Evolutionary conservation across 1,139 yeast species (phyloP), one percentile per base, ranked within the genome.

Genomic region (Debaryomycetaceae sp.): DNA sequence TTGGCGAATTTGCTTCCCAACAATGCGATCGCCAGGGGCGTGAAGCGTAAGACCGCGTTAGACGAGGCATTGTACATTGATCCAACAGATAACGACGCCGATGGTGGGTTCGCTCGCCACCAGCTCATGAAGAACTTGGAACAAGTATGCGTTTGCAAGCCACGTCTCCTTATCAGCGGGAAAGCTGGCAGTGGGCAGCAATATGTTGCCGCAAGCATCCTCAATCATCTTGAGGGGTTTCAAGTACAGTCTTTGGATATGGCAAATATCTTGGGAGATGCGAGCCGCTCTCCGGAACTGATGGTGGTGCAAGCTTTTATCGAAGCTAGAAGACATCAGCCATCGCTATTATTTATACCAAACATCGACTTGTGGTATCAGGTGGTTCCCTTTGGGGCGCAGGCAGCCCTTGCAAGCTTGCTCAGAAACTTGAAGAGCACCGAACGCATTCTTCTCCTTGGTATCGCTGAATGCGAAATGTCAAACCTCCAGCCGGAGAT

Each of bases 261-360:
- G 36, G 85, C 87, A 1, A 68, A 78, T 14, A 52, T 90, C 34
- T 74, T 78, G 41, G 77, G 90, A 11, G 97, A 87, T 44, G 67
- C 93, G 4, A 71, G 92, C 0, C 61, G 86, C 37, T 75, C 94
- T 0, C 77, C 93, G 1, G 98, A 90, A 45, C 82, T 86, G 47
- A 69, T 82, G 1, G 68, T 87, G 24, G 82, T 90, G 16, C 95
- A 86, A 47, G 68, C 83, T 15, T 78, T 92, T 46, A 66, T 81
- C 19, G 99, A 90, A 53, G 94, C 94, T 3, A 72, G 83, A 41
- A 72, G 95, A 45, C 93, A 87, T 40, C 83, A 81, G 34, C 98
- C 98, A 1, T 73, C 95, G 11, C 78, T 92, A 8, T 57, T 92
- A 3, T 81, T 73, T 46, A 73, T 90, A 32, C 96, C 98, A 2